A percentile compares a stretch with the other conserved stretches of the same genome.
Evolutionary conservation across 225 moss, liverwort and hornwort genomes (phyloP).

Genomic region (Sphagnum contortum): DNA sequence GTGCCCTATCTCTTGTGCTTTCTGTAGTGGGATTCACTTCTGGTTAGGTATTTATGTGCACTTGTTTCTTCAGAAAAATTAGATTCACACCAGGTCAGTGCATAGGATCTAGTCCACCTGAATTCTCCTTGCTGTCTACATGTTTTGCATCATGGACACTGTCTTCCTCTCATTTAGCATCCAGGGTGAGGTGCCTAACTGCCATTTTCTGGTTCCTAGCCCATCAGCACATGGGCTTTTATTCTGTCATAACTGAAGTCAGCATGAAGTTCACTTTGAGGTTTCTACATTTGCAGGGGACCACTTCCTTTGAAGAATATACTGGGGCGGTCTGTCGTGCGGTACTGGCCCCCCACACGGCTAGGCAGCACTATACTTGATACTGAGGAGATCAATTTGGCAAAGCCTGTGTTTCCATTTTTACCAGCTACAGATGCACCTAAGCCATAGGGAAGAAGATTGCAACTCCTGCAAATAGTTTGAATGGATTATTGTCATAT

Average conservation of each 20-base stretch:
- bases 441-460: not conserved
- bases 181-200: too few species aligned
- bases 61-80: not conserved
- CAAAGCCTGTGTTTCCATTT: constrained; percentile 41
- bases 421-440: constrained; percentile 36
- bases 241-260: too few species aligned
- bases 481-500: too few species aligned
- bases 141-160: too few species aligned
- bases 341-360: constrained; percentile 89
- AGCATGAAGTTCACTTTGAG: too few species aligned
- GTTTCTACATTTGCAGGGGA: constrained; percentile 41
- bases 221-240: too few species aligned
- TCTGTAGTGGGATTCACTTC: not conserved
- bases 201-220: too few species aligned
- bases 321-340: constrained; percentile 74
- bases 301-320: constrained; percentile 76
- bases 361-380: constrained; percentile 78
- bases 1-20: not conserved
- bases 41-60: constrained; percentile 1
- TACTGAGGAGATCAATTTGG: constrained; percentile 19
- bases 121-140: too few species aligned
- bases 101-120: too few species aligned
- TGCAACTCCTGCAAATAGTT: too few species aligned
- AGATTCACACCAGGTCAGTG: not conserved
- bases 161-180: too few species aligned